Evolutionary conservation across 2,329 filamentous ascomycete species (phyloP), one percentile per base, ranked within the genome.

Genomic region (Penicillium nordicum): DNA sequence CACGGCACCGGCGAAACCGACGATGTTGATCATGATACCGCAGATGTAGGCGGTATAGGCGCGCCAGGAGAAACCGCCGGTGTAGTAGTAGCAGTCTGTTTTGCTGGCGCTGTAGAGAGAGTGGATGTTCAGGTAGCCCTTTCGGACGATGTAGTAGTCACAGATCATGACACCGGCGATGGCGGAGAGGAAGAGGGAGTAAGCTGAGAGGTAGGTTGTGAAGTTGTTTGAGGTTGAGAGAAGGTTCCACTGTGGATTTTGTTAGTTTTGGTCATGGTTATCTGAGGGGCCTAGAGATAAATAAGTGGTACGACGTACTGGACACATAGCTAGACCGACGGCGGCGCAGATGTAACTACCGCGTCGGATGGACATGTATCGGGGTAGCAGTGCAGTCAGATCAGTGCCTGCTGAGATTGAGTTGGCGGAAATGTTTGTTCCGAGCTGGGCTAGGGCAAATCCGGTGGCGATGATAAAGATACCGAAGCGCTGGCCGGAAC

Each of bases 111-210:
- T 87, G 78, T 96, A 97, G 0, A 97, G 82, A 53, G 90, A 86
- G 66, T 84, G 86, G 63, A 93, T 79, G 62, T 92, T 84, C 2
- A 94, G 79, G 71, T 92, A 96, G 5, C 92, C 92, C 57, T 83
- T 86, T 56, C 92, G 88, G 5, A 96, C 89, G 54, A 88, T 60
- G 74, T 95, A 97, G 78, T 97, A 97, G 74, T 97, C 92, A 64
- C 82, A 84, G 58, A 92, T 80, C 77, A 96, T 94, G 61, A 96
- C 90, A n/a, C 92, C 92, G 0, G 90, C 92, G 60, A 97, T 95
- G 42, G 89, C 91, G 57, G 89, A 92, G n/a, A 97, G 82, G 76
- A 97, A 97, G 55, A 97, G 91, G 3, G 89, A 92, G 78, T 96
- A 96, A 1, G 92, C 88, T 0, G 89, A 94, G 0, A 97, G 84